These are phyloP conservation scores for Fragaria nilgerrensis DNA, from an alignment of 306 rosid genomes.

Conservation along the genomic window DNA sequence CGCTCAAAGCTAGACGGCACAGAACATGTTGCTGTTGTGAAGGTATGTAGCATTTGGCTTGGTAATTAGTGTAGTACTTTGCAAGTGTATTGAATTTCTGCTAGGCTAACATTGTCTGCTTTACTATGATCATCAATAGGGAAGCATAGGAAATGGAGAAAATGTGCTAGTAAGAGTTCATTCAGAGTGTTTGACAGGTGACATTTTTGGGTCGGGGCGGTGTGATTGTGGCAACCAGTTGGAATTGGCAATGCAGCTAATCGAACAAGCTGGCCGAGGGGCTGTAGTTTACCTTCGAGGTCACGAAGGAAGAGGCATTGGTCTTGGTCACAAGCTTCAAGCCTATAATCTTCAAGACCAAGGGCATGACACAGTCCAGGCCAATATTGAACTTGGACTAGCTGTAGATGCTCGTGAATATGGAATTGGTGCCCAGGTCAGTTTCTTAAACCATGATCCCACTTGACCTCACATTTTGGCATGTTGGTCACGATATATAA, in stretches of 20 bases:
- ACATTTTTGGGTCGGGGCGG: slow-evolving; percentile 77
- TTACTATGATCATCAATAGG: slow-evolving; percentile 33
- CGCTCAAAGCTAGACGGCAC: slow-evolving; percentile 69
- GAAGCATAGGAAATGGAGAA: slow-evolving; percentile 66
- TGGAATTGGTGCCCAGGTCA: slow-evolving; percentile 84
- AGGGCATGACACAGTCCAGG: slow-evolving; percentile 85
- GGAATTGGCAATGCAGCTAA: slow-evolving; percentile 74
- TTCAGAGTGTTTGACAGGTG: slow-evolving; percentile 91
- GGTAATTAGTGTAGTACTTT: background rate
- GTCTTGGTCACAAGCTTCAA: slow-evolving; percentile 78
- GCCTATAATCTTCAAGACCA: slow-evolving; percentile 83
- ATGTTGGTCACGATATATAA: background rate
- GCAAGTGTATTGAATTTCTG: background rate
- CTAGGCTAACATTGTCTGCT: background rate
- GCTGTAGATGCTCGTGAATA: slow-evolving; percentile 84
- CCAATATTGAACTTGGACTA: slow-evolving; percentile 78
- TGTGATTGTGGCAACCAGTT: slow-evolving; percentile 92
- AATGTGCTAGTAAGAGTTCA: slow-evolving; percentile 80
- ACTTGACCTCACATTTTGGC: background rate
- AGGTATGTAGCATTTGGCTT: slow-evolving; percentile 37
- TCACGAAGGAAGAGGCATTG: slow-evolving; percentile 92
- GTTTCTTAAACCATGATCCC: slow-evolving; percentile 9
- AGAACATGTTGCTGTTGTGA: slow-evolving; percentile 75
- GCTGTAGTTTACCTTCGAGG: slow-evolving; percentile 81
- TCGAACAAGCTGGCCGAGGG: slow-evolving; percentile 75